Evolutionary conservation across 2,329 filamentous ascomycete species (phyloP), one percentile per base, ranked within the genome.

Genomic region (Exophiala spinifera): DNA sequence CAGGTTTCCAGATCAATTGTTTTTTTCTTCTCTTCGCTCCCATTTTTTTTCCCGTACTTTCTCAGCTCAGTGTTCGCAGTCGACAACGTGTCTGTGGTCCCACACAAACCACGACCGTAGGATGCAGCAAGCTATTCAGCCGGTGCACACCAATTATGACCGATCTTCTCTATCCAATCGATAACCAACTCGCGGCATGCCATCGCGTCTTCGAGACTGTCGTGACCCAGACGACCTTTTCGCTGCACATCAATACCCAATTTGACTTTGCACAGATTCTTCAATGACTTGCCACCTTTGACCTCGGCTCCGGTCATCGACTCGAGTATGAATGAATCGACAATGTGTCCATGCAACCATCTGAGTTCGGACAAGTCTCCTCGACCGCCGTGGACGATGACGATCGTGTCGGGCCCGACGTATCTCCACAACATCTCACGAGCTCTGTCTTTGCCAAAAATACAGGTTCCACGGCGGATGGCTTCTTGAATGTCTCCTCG

Each of bases 321-420:
- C 45, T 57, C 64, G 4, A 70, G 54, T 20, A 71, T 43, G 33
- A 70, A 63, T 0, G 78, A 78, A 60, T 82, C 79, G 15, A 80
- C 66, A 0, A 80, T 64, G 0, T 58, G 52, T 0, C 51, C 49
- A 57, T 81, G 79, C 11, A 77, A 73, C 76, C 76, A 79, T n/a
- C 77, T 68, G 56, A 82, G 62, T 1, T 71, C 66, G 0, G 63
- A 61, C 15, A 81, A 60, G 56, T 80, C 78, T 33, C 69, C 67
- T 8, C 71, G 61, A 1, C 70, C 72, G 0, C 69, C 70, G 49
- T 82, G 79, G 0, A 74, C 73, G 2, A 82, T 67, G 5, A 82
- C 67, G 7, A 81, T 67, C 0, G 79, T 82, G 0, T 73, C 60
- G 0, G 71, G 71, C 0, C 73, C 71, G 3, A 81, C 69, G 49